phyloP scores from a whole-genome alignment of 495 filamentous ascomycete genomes.

The Friedmanniomyces endolithicus region DNA sequence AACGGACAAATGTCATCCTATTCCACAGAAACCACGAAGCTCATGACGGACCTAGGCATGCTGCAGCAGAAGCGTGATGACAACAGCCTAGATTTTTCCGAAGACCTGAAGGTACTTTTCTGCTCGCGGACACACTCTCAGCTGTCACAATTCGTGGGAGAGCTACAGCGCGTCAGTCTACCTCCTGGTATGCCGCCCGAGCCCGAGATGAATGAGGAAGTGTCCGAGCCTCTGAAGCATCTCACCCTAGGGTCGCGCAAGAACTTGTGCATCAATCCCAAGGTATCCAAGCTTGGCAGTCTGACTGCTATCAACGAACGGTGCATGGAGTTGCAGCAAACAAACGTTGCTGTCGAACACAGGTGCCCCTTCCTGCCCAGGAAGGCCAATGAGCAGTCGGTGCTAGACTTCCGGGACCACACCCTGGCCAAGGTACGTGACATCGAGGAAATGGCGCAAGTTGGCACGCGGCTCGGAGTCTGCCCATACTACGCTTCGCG shows the following conservation, averaged over 20 bases:
- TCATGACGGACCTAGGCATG: slow-evolving; percentile 47
- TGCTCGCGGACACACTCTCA: slow-evolving; percentile 95
- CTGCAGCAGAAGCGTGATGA: slow-evolving; percentile 34
- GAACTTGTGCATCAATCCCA: slow-evolving; percentile 83
- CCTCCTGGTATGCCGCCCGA: slow-evolving; percentile 42
- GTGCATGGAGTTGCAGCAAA: slow-evolving; percentile 83
- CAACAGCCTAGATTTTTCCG: slow-evolving; percentile 43
- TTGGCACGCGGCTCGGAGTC: slow-evolving; percentile 68
- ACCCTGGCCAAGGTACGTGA: slow-evolving; percentile 74
- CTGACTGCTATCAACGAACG: slow-evolving; percentile 83
- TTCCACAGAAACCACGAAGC: slow-evolving; percentile 49
- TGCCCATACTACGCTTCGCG: slow-evolving; percentile 96
- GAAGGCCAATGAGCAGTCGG: slow-evolving; percentile 55
- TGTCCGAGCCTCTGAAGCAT: slow-evolving; percentile 51
- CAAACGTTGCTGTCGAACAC: slow-evolving; percentile 48
- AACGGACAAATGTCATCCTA: slow-evolving; percentile 25
- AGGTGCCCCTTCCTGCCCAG: slow-evolving; percentile 72
- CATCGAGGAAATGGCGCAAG: slow-evolving; percentile 74
- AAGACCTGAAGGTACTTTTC: slow-evolving; percentile 57
- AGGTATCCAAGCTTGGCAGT: slow-evolving; percentile 57
- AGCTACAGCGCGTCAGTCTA: slow-evolving; percentile 69
- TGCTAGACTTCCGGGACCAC: slow-evolving; percentile 78
- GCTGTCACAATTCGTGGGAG: slow-evolving; percentile 82
- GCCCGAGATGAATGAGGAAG: slow-evolving; percentile 39
- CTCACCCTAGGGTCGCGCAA: slow-evolving; percentile 81